Evolutionary conservation across 495 filamentous ascomycete species (phyloP), one percentile per base, ranked within the genome.

Genomic region (Tricharina praecox): DNA sequence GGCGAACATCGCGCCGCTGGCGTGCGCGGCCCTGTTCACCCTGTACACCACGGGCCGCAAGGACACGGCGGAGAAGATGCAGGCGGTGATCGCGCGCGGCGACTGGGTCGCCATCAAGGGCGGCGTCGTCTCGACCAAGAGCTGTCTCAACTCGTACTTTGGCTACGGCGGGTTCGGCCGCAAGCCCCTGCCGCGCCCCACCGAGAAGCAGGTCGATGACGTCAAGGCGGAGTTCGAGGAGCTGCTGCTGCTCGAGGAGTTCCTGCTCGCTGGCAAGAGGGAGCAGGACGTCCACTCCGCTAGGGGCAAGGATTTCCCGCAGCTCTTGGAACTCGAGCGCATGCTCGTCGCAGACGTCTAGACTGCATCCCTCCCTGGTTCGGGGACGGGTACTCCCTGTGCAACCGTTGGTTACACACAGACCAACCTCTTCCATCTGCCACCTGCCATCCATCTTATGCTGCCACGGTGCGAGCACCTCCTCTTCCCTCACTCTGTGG

Each of bases 71-170:
- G 72, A 78, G 62, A 73, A 73, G 54, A 56, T 87, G 64, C 86
- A 93, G 65, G 80, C 79, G 10, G 65, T 88, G 34, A 74, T 93
- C 26, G 81, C 84, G 9, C 68, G 77, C 30, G 83, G 82, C 16
- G 86, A 95, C 67, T 93, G 86, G 87, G 77, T 72, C 15, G 79
- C 80, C 16, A 93, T 92, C 54, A 75, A 87, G 53, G 79, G 81
- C 33, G 87, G 85, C 19, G 82, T 93, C 47, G 75, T 92, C 13
- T 84, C 81, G 23, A 82, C 83, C 53, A 95, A 95, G 73, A 74
- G 72, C 47, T 82, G 74, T 1, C 62, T 95, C 56, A 69, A 85
- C 61, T 67, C 70, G 23, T 78, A 76, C 59, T 75, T 74, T 53
- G 82, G 80, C 40, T 93, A 93, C 60, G 86, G 85, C 16, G 82